A percentile compares a stretch with the other conserved stretches of the same genome.
These are phyloP conservation scores for Zhuliangozyma blackwelliae DNA, from an alignment of 1,139 yeast species.

Conservation along the genomic window DNA sequence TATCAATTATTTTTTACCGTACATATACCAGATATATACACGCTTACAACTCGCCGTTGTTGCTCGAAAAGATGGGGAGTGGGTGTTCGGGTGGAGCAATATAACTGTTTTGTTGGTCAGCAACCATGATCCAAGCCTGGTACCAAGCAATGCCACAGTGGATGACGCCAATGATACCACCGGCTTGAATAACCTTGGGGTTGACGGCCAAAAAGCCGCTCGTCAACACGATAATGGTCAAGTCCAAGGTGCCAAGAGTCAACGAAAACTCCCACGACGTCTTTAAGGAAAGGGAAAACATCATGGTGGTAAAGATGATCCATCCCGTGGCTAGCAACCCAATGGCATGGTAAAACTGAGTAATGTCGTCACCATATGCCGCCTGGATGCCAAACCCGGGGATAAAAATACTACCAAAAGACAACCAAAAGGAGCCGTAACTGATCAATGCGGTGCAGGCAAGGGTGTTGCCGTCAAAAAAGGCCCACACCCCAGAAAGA, in stretches of 20 bases:
- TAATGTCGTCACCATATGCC: conserved; percentile 44
- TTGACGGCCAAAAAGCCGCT: conserved; percentile 49
- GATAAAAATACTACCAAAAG: conserved; percentile 55
- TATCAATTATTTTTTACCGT: no score
- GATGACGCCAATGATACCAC: conserved; percentile 62
- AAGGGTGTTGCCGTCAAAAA: conserved; percentile 60
- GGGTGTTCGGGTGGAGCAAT: conserved; percentile 17
- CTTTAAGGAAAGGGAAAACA: conserved; percentile 55
- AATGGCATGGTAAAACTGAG: conserved; percentile 43
- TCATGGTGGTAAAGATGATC: conserved; percentile 56
- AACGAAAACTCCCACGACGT: conserved; percentile 58
- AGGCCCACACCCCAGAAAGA: conserved; percentile 63
- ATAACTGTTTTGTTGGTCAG: conserved; percentile 25
- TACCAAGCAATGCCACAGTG: conserved; percentile 60
- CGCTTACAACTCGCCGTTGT: not conserved
- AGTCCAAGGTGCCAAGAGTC: conserved; percentile 48
- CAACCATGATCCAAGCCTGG: conserved; percentile 35
- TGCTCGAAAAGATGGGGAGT: conserved; percentile 8
- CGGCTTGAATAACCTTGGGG: conserved; percentile 50
- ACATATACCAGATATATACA: no score
- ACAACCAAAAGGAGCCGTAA: conserved; percentile 73
- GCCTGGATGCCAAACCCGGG: conserved; percentile 51
- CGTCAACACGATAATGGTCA: conserved; percentile 53
- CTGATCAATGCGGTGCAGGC: conserved; percentile 61
- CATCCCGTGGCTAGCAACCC: conserved; percentile 62